Conservation (phyloP, 371 early-diverging fungal species). For the Basidiobolus heterosporus region DNA sequence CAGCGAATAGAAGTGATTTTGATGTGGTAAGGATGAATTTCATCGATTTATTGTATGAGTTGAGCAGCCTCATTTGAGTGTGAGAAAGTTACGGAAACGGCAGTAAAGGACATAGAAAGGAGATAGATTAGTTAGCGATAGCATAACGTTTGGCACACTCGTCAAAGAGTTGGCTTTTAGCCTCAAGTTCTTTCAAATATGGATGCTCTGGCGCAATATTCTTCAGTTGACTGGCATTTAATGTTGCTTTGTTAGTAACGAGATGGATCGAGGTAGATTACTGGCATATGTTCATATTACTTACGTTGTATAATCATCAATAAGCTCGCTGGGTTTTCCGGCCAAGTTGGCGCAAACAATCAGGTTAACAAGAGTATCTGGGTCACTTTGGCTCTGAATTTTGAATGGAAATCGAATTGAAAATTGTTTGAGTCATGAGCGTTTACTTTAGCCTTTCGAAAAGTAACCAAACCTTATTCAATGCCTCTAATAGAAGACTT, state of each 20-base stretch:
- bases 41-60: no score
- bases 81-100: no score
- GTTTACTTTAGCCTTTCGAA: no score
- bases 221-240: constrained; percentile 43
- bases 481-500: constrained; percentile 59
- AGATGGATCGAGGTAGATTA: constrained; percentile 3
- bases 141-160: constrained; percentile 10
- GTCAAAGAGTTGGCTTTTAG: constrained; percentile 70
- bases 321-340: constrained; percentile 51
- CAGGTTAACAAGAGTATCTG: constrained; percentile 79
- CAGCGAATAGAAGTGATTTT: no score
- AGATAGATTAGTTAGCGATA: no score
- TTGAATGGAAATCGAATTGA: not conserved
- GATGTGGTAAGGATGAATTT: no score
- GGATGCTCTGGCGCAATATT: constrained; percentile 68
- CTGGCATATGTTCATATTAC: no score
- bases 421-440: not conserved
- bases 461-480: constrained; percentile 35
- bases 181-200: constrained; percentile 52
- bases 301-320: constrained; percentile 47
- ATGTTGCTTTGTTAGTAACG: constrained; percentile 4
- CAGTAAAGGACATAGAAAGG: no score
- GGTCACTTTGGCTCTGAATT: constrained; percentile 56
- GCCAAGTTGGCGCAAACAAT: constrained; percentile 46
- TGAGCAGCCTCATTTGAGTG: no score